Conservation (phyloP, 2,329 filamentous ascomycete genomes). For the Sclerotinia nivalis region DNA sequence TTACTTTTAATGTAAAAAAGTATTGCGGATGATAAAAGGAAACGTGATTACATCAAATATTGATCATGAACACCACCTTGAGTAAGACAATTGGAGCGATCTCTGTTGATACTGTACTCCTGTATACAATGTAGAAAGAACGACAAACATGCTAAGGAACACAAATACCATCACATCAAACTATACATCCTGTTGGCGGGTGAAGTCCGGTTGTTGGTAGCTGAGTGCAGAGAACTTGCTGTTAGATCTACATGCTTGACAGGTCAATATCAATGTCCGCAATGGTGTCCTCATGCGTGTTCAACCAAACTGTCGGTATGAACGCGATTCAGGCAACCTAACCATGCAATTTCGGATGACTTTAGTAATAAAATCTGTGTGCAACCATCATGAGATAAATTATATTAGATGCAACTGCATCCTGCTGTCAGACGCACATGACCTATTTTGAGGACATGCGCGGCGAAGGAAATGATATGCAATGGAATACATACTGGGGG, state of each 20-base stretch:
- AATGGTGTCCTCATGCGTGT: not conserved
- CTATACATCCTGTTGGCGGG: not conserved
- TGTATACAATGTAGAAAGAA: not conserved
- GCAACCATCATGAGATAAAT: not conserved
- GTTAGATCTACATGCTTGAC: not conserved
- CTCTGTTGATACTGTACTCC: not conserved
- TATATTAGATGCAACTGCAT: not conserved
- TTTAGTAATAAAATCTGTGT: not conserved
- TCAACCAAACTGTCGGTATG: slow-evolving; percentile 13
- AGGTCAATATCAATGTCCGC: not conserved
- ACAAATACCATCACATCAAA: not conserved
- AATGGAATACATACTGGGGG: too few relatives aligned
- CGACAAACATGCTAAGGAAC: not conserved
- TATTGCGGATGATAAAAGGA: too few relatives aligned
- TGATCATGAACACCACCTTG: not conserved
- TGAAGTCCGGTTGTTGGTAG: not conserved
- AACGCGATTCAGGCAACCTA: not conserved
- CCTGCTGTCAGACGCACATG: not conserved
- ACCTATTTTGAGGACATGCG: not conserved
- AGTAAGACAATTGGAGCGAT: not conserved
- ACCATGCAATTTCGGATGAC: not conserved
- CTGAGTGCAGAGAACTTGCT: not conserved
- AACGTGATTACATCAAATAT: not conserved
- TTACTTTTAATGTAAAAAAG: too few relatives aligned
- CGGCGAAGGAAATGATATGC: not conserved